Percentiles rank a stretch among this genome's conserved stretches.
phyloP scores from a whole-genome alignment of 2,329 filamentous ascomycete species.

The Chaetomium olivaceum region DNA sequence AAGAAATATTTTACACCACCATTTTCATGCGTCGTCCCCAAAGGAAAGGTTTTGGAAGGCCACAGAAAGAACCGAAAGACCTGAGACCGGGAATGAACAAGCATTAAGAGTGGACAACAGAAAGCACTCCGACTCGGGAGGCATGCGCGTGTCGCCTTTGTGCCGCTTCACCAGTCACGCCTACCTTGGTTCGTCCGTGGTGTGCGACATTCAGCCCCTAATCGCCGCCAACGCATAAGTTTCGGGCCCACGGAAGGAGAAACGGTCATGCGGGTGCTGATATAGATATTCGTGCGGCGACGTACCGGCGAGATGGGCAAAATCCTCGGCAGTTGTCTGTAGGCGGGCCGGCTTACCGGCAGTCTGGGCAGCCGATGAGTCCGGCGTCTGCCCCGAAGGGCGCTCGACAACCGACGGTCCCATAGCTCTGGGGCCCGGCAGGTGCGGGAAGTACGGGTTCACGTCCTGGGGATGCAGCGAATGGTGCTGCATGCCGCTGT shows the following conservation, averaged over 20 bases:
- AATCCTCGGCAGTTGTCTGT: constrained; percentile 46
- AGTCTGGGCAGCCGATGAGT: constrained; percentile 36
- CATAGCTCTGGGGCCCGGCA: constrained; percentile 34
- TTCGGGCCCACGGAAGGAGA: constrained; percentile 51
- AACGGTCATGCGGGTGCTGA: constrained; percentile 49
- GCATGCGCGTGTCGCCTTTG: neutral
- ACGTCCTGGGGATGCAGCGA: constrained; percentile 42
- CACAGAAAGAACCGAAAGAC: constrained; percentile 1
- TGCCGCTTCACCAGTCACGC: neutral
- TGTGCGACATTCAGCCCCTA: constrained; percentile 38
- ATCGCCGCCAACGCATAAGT: constrained; percentile 54
- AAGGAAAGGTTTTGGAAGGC: constrained; percentile 3
- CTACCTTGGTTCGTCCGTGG: neutral
- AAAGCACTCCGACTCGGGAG: neutral
- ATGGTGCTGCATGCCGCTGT: constrained; percentile 46
- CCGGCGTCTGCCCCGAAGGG: constrained; percentile 36
- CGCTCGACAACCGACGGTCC: constrained; percentile 41
- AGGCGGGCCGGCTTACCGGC: constrained; percentile 45
- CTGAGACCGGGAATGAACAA: constrained; percentile 1
- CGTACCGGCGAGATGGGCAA: constrained; percentile 51
- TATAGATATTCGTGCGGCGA: constrained; percentile 46
- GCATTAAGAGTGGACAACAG: constrained; percentile 3
- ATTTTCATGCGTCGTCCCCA: constrained; percentile 15
- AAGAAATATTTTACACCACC: constrained; percentile 17
- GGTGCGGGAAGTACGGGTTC: constrained; percentile 42